phyloP scores from a whole-genome alignment of 768 basidiomycete genomes.

The Macrolepiota dolichaula region DNA sequence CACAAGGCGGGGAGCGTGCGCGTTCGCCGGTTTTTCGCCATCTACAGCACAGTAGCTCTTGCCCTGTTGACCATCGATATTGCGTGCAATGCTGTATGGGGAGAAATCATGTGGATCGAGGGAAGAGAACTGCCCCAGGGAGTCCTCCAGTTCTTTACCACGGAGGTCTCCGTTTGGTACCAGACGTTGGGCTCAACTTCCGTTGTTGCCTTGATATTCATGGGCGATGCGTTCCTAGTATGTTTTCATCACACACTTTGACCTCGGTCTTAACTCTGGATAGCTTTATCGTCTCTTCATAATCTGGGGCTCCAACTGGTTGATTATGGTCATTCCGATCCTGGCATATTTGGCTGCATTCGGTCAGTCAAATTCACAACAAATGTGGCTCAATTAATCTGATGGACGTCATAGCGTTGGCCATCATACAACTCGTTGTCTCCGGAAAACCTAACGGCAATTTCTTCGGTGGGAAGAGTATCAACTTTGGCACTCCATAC shows the following conservation, averaged over 20 bases:
- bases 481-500: conserved; percentile 38
- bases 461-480: conserved; percentile 34
- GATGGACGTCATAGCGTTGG: conserved; percentile 26
- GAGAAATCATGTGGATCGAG: conserved; percentile 30
- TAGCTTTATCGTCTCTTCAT: conserved; percentile 31
- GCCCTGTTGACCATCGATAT: conserved; percentile 26
- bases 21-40: conserved; percentile 21
- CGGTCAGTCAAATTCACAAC: conserved; percentile 17
- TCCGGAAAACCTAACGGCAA: conserved; percentile 35
- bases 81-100: conserved; percentile 28
- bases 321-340: conserved; percentile 21
- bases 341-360: conserved; percentile 25
- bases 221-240: conserved; percentile 30
- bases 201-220: conserved; percentile 26
- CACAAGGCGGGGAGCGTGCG: not conserved
- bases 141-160: conserved; percentile 23
- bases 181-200: conserved; percentile 26
- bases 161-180: conserved; percentile 27
- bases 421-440: conserved; percentile 36
- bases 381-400: not conserved
- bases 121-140: conserved; percentile 22
- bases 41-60: conserved; percentile 24
- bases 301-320: conserved; percentile 24
- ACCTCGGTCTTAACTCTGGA: not conserved
- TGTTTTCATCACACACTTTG: not conserved